Base-by-base conservation (phyloP, 2,329 filamentous ascomycete genomes). In the Colletotrichum tabaci region DNA sequence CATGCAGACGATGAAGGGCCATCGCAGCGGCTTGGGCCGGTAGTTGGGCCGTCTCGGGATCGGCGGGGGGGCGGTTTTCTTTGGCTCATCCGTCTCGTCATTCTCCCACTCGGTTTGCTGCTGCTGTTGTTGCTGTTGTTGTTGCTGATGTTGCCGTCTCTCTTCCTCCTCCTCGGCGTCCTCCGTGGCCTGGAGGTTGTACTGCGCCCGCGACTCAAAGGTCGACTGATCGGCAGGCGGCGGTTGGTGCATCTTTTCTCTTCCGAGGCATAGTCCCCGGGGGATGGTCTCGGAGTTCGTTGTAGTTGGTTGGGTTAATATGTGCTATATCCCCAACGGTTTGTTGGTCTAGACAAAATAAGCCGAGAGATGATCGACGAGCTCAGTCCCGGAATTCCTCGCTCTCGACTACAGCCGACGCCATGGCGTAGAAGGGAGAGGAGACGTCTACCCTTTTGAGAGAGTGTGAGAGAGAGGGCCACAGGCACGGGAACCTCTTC, bases 171-270 rank as follows among this genome's bases (percentile, higher is more conserved):
- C 76, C 58, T 70, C 70, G 16, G 61, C 10, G 40, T 80, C 79
- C 30, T 80, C 76, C 0, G 77, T 77, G 12, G 79, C 71, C 72
- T 80, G 79, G 35, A 76, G 66, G 63, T 76, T 79, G 74, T 81
- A 81, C 69, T 78, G 78, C 46, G 75, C 66, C 58, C 74, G 77
- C 67, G 80, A 80, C 57, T 77, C 74, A 72, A 79, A 80, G 18
- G 75, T 73, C 8, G 71, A 69, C 71, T 74, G 70, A 10, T 75
- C 67, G 4, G 70, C 44, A 10, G 67, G 58, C 26, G 55, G 61
- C 26, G 66, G 55, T 52, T 66, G 70, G 21, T 66, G 49, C 70
- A 72, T 72, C 8, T 46, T 66, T 18, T 5, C 21, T 12, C 35
- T 49, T 35, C 61, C 58, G n/a, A 52, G 49, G 40, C 46, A 60